Evolutionary conservation across 805 yeast species (phyloP), one percentile per base, ranked within the genome.

Genomic region (Pichia heedii): DNA sequence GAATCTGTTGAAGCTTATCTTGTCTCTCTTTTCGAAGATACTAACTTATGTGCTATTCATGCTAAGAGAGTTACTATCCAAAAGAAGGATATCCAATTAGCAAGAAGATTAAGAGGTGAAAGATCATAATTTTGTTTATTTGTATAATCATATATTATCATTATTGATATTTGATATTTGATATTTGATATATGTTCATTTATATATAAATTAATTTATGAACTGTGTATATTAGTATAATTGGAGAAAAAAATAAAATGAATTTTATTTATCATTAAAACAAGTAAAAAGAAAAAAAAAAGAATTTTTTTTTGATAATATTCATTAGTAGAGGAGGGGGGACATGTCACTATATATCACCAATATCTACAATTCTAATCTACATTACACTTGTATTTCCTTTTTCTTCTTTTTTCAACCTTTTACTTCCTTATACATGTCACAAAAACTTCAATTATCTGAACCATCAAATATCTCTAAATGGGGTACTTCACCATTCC

Each of bases 31-130:
- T 93, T 90, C 58, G 97, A 90, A 76, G 97, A 93, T 70, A 93
- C 97, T 54, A 90, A 89, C 76, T 78, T 90, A 74, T 93, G 97
- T 74, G 97, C 97, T 54, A 86, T 88, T 57, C 98, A 90, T 71
- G 98, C 97, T 62, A 90, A 93, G 81, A 84, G 98, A 74, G 97
- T 90, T 58, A 90, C 98, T 54, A 87, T 90, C 63, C 96, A 87
- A 78, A 90, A 88, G 86, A 89, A 89, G 74, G 98, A 90, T 70
- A 86, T 90, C 67, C 96, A 89, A 66, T 77, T 90, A 65, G 98
- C 97, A 56, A 84, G 97, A 76, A 84, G 97, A 76, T 80, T 90
- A 67, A 83, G 97, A 74, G 97, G 97, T 70, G 95, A 84, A 75
- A 82, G 93, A 81, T 77, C 90, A 56, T 84, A 79, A 65, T 49